Evolutionary conservation across 176 grass and related monocot genomes (phyloP), one percentile per base, ranked within the genome.

Genomic region (Coix lacrymajobi): DNA sequence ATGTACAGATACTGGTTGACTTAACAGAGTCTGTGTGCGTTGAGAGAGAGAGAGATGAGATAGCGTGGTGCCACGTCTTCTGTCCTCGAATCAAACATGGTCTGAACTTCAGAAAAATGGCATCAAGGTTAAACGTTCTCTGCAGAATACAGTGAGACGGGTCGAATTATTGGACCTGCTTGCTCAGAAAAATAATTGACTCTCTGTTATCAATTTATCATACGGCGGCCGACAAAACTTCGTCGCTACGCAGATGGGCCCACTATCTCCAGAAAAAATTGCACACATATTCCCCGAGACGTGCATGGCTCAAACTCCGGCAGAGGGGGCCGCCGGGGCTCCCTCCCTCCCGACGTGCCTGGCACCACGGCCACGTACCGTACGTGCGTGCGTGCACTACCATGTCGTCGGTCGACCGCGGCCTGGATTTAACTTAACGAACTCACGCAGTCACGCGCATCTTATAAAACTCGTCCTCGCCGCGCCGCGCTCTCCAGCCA

Each of bases 291-390:
- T 38, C 49, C 39, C 40, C 32, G 61, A 69, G 83, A 90, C 92
- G 85, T 94, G 92, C 92, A 69, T 83, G 81, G 85, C 85, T 85
- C 68, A 79, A 94, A 92, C 31, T 17, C 40, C 68, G 41, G 37
- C 16, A 29, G 11, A 37, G n/a, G 9, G n/a, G n/a, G n/a, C n/a
- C n/a, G 40, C 40, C 40, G 38, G 22, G n/a, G 9, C 56, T 11
- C n/a, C n/a, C 26, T 48, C 46, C 26, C 62, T 71, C 41, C 19
- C 71, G 82, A 92, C 90, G 92, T 92, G 92, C 81, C 20, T 32
- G 79, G 67, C 87, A 94, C 89, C 81, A 81, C 67, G 54, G 17
- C 31, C 40, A 58, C 22, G 22, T 4, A 58, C 54, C 74, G 20
- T 31, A 44, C 43, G 62, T 79, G 43, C 77, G 62, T 22, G 25